Evolutionary conservation across 2,329 filamentous ascomycete genomes (phyloP).

Genomic region (Magnaporthiopsis poae): DNA sequence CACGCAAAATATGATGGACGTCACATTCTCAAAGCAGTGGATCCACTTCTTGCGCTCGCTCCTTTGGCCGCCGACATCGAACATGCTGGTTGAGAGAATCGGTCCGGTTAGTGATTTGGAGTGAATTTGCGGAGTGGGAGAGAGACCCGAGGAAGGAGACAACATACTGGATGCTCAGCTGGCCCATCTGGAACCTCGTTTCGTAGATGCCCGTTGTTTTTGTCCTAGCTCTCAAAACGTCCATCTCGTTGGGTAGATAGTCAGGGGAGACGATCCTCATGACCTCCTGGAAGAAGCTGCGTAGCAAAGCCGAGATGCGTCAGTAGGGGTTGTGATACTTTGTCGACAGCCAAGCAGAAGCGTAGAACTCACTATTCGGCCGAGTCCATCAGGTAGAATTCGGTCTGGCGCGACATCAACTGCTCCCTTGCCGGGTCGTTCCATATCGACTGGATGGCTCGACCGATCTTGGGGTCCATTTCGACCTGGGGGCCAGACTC

Average conservation of each 20-base stretch:
- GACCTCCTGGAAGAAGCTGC: conserved; percentile 91
- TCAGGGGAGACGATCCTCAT: conserved; percentile 71
- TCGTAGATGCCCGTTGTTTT: conserved; percentile 99
- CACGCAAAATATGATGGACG: conserved; percentile 98
- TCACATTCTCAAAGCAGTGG: conserved; percentile 98
- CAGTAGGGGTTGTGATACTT: too few relatives aligned
- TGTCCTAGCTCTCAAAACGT: conserved; percentile 87
- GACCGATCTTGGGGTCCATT: conserved; percentile 70
- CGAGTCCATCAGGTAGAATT: conserved; percentile 99
- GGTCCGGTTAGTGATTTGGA: background rate
- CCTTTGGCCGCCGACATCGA: conserved; percentile 92
- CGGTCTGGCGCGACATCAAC: conserved; percentile 85
- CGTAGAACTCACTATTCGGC: conserved; percentile 73
- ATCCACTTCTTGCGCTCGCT: conserved; percentile 99
- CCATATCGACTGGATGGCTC: conserved; percentile 81
- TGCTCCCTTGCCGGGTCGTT: conserved; percentile 72
- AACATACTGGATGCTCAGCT: conserved; percentile 92
- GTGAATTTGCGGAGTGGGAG: background rate
- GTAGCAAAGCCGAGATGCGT: too few relatives aligned
- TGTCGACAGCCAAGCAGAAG: too few relatives aligned
- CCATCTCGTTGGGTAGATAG: conserved; percentile 87
- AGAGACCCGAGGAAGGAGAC: background rate
- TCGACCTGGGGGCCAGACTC: conserved; percentile 81
- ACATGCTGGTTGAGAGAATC: conserved; percentile 60
- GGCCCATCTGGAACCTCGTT: conserved; percentile 96